phyloP scores from a whole-genome alignment of 2,329 filamentous ascomycete genomes.

The Neofusicoccum sp. region DNA sequence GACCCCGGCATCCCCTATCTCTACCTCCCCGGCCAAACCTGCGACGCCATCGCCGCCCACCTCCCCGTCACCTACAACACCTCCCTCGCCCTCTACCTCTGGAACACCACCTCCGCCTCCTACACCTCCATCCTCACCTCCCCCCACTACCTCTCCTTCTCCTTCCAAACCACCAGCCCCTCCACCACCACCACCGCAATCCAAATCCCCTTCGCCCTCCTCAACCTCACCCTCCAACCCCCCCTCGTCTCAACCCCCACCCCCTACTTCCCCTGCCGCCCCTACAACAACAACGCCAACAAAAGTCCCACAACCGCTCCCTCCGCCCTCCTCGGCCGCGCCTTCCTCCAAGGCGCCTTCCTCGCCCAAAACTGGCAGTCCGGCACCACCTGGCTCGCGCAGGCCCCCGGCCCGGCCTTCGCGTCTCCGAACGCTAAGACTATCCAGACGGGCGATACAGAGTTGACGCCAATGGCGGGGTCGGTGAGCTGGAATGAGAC shows the following conservation, averaged over 20 bases:
- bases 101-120: constrained; percentile 28
- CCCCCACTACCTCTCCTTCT: constrained; percentile 42
- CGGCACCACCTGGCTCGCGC: not conserved
- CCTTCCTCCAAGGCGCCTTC: constrained; percentile 50
- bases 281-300: constrained; percentile 19
- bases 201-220: constrained; percentile 41
- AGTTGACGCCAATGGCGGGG: not conserved
- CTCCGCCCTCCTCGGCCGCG: constrained; percentile 39
- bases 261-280: constrained; percentile 46
- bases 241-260: constrained; percentile 35
- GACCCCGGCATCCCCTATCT: constrained; percentile 31
- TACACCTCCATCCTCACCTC: constrained; percentile 43
- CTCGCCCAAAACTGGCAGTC: constrained; percentile 25
- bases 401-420: not conserved
- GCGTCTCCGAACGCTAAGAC: not conserved
- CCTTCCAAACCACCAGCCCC: constrained; percentile 32
- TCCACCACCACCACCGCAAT: constrained; percentile 35
- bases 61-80: constrained; percentile 28
- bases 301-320: not conserved
- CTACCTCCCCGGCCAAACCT: constrained; percentile 29
- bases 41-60: constrained; percentile 27
- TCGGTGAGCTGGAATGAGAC: not conserved
- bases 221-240: constrained; percentile 39
- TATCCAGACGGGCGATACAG: not conserved
- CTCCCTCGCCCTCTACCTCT: constrained; percentile 26